Conservation (phyloP, 2,329 filamentous ascomycete species). For the Talaromyces sp. region DNA sequence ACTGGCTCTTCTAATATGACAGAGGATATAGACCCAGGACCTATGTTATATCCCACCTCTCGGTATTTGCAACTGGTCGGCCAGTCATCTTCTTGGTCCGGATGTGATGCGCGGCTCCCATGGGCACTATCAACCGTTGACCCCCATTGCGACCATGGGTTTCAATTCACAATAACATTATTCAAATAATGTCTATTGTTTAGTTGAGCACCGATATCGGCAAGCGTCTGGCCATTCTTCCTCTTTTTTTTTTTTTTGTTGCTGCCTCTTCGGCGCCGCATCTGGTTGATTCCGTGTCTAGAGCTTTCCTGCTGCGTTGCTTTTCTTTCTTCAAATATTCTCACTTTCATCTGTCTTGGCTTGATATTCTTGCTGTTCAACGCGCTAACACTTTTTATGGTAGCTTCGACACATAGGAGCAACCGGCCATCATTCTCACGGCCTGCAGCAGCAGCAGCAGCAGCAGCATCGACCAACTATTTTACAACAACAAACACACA, state of each 20-base stretch:
- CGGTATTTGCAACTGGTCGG: neutral
- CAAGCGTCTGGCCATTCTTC: neutral
- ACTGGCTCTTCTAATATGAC: neutral
- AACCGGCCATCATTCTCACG: slow-evolving; percentile 24
- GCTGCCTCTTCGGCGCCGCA: neutral
- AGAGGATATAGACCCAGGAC: neutral
- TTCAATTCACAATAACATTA: neutral
- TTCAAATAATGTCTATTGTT: neutral
- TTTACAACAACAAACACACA: slow-evolving; percentile 19
- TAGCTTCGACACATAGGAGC: slow-evolving; percentile 28
- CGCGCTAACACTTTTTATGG: neutral
- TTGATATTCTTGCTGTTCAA: neutral
- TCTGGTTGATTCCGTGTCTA: neutral
- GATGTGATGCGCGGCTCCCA: neutral
- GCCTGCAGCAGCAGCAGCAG: slow-evolving; percentile 14
- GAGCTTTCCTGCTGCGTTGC: neutral
- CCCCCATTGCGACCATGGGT: neutral
- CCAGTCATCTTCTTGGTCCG: neutral
- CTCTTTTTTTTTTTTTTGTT: neutral
- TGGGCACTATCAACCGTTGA: neutral
- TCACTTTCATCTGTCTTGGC: neutral
- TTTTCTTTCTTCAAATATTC: neutral
- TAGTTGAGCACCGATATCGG: neutral
- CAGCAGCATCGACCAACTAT: slow-evolving; percentile 25
- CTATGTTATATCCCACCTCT: neutral